Evolutionary conservation across 2,329 filamentous ascomycete species (phyloP).

Genomic region (Lojkania enalia): DNA sequence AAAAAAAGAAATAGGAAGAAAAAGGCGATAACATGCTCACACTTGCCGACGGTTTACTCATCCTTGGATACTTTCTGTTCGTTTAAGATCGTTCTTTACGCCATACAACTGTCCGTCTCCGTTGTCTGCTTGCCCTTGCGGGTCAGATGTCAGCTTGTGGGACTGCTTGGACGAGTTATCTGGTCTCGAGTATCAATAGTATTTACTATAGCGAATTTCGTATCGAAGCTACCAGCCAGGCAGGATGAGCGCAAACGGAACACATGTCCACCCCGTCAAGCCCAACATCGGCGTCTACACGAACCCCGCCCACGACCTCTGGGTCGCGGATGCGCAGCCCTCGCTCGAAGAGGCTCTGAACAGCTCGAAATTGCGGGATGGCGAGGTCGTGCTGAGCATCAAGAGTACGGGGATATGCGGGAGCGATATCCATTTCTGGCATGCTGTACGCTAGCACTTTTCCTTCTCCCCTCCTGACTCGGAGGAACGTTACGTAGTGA

Average conservation of each 20-base stretch:
- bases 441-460: conserved; percentile 58
- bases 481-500: background rate
- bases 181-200: too few species aligned
- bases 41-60: too few species aligned
- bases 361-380: conserved; percentile 70
- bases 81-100: too few species aligned
- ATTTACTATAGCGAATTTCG: too few species aligned
- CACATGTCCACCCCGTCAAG: conserved; percentile 62
- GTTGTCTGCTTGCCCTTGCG: too few species aligned
- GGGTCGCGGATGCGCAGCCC: conserved; percentile 79
- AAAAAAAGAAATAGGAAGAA: too few species aligned
- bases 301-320: conserved; percentile 88
- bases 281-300: conserved; percentile 96
- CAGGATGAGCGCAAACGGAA: conserved; percentile 41
- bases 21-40: too few species aligned
- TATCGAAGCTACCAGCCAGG: too few species aligned
- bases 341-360: conserved; percentile 72
- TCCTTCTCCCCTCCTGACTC: background rate
- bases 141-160: too few species aligned
- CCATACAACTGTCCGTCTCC: too few species aligned
- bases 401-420: conserved; percentile 97
- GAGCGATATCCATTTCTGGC: conserved; percentile 97
- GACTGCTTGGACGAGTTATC: too few species aligned
- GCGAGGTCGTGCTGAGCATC: conserved; percentile 85
- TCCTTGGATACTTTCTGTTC: too few species aligned